A percentile compares a stretch with the other conserved stretches of the same genome.
Evolutionary conservation across 352 stramenopile genomes (phyloP).

Genomic region (Phytophthora macrochlamydospora): DNA sequence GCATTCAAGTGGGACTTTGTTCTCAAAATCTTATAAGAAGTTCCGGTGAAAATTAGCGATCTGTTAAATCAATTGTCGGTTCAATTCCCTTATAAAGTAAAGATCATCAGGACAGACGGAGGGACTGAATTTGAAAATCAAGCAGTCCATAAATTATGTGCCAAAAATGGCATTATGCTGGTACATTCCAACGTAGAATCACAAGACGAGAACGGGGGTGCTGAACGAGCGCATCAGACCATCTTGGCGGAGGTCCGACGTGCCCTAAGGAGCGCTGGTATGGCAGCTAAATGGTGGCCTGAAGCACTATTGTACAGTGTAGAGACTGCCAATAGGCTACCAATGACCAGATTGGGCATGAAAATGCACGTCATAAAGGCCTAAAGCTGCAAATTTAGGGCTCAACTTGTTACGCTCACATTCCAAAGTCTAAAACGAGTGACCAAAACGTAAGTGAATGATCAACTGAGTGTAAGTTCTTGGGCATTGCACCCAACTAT

Average conservation of each 20-base stretch:
- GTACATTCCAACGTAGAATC: not conserved
- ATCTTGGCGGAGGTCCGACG: not conserved
- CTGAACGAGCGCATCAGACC: not conserved
- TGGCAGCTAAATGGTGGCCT: not conserved
- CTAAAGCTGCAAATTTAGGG: not conserved
- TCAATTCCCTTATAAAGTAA: conserved; percentile 9
- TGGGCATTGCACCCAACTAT: not conserved
- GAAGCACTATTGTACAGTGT: not conserved
- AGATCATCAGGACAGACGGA: conserved; percentile 5
- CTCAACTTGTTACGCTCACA: not conserved
- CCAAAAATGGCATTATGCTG: not conserved
- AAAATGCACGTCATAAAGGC: not conserved
- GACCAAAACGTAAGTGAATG: not conserved
- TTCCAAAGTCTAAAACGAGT: not conserved
- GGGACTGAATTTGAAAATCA: conserved; percentile 8
- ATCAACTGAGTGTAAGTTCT: not conserved
- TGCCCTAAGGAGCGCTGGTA: not conserved
- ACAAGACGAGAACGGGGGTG: not conserved
- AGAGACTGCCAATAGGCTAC: not conserved
- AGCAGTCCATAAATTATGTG: conserved; percentile 1
- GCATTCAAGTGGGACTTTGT: conserved; percentile 16
- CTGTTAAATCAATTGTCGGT: conserved; percentile 12
- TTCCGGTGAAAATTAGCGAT: conserved; percentile 2
- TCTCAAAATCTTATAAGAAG: conserved; percentile 13
- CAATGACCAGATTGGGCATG: conserved; percentile 52